Base-by-base conservation (phyloP, 257 asterid genomes). In the Craterostigma plantagineum region DNA sequence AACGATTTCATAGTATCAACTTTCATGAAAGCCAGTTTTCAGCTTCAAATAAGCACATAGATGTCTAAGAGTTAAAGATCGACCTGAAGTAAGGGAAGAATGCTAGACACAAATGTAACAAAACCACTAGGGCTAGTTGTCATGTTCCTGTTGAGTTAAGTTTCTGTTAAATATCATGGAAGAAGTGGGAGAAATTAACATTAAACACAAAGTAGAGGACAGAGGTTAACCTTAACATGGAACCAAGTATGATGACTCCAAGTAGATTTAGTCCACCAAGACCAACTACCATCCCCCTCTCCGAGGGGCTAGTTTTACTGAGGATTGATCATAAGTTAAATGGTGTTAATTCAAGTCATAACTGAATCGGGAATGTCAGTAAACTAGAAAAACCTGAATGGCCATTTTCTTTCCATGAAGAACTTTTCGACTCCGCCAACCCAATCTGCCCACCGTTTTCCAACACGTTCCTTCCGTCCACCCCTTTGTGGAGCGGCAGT, bases 41-140 rank as follows among this genome's bases (percentile, higher is more conserved):
- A 10, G 4, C 40, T 12, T 36, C 8, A 12, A 8, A 36, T 36
- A 8, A 36, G 16, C n/a, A 53, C 9, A 45, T n/a, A n/a, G n/a
- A n/a, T n/a, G n/a, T 14, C 14, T 13, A 18, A 11, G 52, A 42
- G n/a, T n/a, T n/a, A n/a, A n/a, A n/a, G 23, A 41, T 62, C 27
- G 61, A 83, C 98, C 98, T 83, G 95, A 65, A 90, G 92, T 55
- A 83, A 53, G 38, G 99, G 95, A 64, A 83, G 69, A 57, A 90
- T 61, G 23, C 63, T 71, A 3, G 95, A 61, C 51, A 90, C 94
- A 62, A 83, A 79, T 44, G 91, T 62, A 57, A 90, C 62, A 66
- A 90, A 71, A 44, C 91, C 84, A 56, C 68, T 63, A 7, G 65
- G 77, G 35, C 66, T 66, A 42, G 56, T 58, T 5, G 81, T 58